Conservation (phyloP, 2,329 filamentous ascomycete genomes). For the Monosporascus sp. region DNA sequence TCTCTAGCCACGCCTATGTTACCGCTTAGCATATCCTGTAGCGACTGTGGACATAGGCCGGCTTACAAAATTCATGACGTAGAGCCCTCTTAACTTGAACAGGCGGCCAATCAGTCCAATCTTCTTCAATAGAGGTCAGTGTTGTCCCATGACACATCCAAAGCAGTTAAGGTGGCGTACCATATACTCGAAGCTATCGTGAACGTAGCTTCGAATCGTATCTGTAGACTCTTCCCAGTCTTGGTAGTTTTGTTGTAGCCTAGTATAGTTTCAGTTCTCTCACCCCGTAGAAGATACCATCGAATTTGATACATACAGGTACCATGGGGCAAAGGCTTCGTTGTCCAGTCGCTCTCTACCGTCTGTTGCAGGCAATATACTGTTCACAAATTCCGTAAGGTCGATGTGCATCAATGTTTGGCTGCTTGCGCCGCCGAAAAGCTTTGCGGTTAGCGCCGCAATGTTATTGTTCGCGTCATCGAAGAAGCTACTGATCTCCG, state of each 20-base stretch:
- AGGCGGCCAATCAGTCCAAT: conserved; percentile 1
- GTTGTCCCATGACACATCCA: not conserved
- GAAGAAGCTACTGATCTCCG: not conserved
- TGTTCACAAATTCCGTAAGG: not conserved
- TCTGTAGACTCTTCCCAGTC: not conserved
- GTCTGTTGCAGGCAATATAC: not conserved
- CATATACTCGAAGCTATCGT: not conserved
- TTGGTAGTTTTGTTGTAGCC: not conserved
- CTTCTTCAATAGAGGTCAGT: not conserved
- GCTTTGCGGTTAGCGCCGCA: not conserved
- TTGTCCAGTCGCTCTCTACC: not conserved
- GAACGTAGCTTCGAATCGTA: not conserved
- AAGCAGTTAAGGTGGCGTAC: not conserved
- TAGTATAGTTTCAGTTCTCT: not conserved
- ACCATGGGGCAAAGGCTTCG: not conserved
- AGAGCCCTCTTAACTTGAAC: not conserved
- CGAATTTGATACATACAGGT: not conserved
- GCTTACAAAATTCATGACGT: conserved; percentile 4
- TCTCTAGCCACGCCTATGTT: not conserved
- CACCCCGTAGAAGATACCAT: not conserved
- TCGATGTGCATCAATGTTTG: not conserved
- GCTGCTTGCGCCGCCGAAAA: conserved; percentile 2
- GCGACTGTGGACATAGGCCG: not conserved
- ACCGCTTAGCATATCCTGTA: not conserved
- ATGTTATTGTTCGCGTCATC: not conserved